Base-by-base conservation (phyloP, 2,329 filamentous ascomycete species). In the Catunica adiposa region DNA sequence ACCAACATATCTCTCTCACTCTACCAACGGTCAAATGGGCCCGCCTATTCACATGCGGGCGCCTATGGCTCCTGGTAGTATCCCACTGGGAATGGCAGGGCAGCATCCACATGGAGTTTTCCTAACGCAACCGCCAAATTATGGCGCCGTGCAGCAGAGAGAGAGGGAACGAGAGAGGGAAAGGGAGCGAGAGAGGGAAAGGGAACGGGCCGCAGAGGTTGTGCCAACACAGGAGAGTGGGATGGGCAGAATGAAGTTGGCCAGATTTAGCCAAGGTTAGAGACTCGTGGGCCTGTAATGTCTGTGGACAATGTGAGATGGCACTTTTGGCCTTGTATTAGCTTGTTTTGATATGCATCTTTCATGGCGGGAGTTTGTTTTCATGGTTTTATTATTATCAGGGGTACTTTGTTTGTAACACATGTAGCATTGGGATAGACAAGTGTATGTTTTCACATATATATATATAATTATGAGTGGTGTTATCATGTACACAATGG, bases 191-290 rank as follows among this genome's bases (percentile, higher is more conserved):
- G 40, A 44, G n/a, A 15, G 40, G 8, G 40, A 44, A 8, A n/a
- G 20, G 20, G 40, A 44, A 22, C 15, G 40, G 20, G 40, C 40
- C 8, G 40, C 15, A 22, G 40, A n/a, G 15, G n/a, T 8, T 44
- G 40, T 44, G 31, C 34, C 56, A 9, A 65, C 65, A 62, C 65
- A 65, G 64, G 60, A 61, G 63, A 52, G 50, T 52, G 50, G 50
- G 8, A 52, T 52, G 50, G 50, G 50, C 23, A 61, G 63, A 64
- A 63, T 54, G 40, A 52, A 52, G 26, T 25, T 52, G 1, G 50
- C 50, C 5, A 17, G 50, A 9, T 52, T 52, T 25, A 52, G 50
- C 15, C 29, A 52, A 23, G 22, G 22, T 9, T 48, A 48, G 44
- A 8, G 6, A 7, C 17, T 42, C 11, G 29, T 5, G 5, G 29